Evolutionary conservation across 1,139 yeast genomes (phyloP).

Genomic region (Yamadazyma atlantica): DNA sequence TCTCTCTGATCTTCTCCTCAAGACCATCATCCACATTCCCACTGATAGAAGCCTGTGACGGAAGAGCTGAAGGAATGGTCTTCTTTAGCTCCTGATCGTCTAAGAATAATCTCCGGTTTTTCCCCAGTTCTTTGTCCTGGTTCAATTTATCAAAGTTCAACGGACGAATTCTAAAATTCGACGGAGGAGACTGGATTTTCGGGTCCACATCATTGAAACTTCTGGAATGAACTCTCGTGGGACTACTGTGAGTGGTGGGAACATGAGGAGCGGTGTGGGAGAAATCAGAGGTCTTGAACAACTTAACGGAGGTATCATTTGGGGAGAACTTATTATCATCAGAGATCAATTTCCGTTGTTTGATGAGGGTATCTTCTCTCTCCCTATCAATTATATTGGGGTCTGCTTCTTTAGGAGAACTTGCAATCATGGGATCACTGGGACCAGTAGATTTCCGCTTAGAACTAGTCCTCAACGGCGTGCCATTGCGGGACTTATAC

Average conservation of each 20-base stretch:
- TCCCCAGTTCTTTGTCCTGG: neutral
- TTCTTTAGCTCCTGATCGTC: slow-evolving; percentile 5
- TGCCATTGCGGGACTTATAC: slow-evolving; percentile 17
- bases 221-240: neutral
- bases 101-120: neutral
- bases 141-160: slow-evolving; percentile 3
- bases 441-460: neutral
- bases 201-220: neutral
- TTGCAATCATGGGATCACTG: neutral
- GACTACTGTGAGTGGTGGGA: slow-evolving; percentile 1
- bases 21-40: neutral
- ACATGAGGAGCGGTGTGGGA: neutral
- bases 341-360: slow-evolving; percentile 19
- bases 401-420: slow-evolving; percentile 3
- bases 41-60: neutral
- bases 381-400: slow-evolving; percentile 7
- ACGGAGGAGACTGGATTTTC: slow-evolving; percentile 8
- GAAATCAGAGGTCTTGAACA: slow-evolving; percentile 1
- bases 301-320: slow-evolving; percentile 5
- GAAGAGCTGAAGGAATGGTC: neutral
- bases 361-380: slow-evolving; percentile 16
- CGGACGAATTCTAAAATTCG: slow-evolving; percentile 7
- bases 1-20: neutral
- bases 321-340: slow-evolving; percentile 25
- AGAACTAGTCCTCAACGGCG: slow-evolving; percentile 16